phyloP scores from a whole-genome alignment of 805 yeast genomes.

The Candida golubevii region DNA sequence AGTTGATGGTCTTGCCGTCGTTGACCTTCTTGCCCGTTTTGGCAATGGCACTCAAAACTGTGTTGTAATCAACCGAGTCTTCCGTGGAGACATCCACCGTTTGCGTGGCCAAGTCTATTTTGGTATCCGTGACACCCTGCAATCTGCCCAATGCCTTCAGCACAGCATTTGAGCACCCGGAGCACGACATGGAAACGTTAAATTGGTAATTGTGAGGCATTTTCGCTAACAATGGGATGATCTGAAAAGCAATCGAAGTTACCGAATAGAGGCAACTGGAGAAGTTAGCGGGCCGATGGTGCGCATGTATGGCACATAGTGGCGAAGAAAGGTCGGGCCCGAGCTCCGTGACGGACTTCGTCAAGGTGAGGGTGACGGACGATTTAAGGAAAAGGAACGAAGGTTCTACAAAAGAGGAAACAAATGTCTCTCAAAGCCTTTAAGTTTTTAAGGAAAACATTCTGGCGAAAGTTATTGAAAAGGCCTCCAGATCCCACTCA shows the following conservation, averaged over 20 bases:
- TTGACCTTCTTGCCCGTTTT: slow-evolving; percentile 88
- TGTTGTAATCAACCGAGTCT: slow-evolving; percentile 58
- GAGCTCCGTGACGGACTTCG: neutral
- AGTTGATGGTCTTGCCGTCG: slow-evolving; percentile 47
- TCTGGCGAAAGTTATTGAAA: no score
- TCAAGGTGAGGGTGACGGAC: neutral
- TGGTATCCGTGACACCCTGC: slow-evolving; percentile 69
- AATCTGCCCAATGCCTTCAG: slow-evolving; percentile 66
- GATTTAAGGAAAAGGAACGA: neutral
- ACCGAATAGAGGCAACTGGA: neutral
- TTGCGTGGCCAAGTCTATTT: slow-evolving; percentile 76
- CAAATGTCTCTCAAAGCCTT: no score
- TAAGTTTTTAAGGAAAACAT: no score
- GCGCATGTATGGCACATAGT: neutral
- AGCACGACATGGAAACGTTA: slow-evolving; percentile 81
- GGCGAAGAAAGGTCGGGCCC: neutral
- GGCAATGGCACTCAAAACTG: slow-evolving; percentile 72
- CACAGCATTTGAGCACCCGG: slow-evolving; percentile 86
- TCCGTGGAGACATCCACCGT: slow-evolving; percentile 71
- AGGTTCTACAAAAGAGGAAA: no score
- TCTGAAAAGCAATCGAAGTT: neutral
- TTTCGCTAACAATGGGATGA: neutral
- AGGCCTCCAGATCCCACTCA: no score
- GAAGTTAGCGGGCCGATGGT: slow-evolving; percentile 2
- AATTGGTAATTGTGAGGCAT: slow-evolving; percentile 53